A percentile compares a stretch with the other conserved stretches of the same genome.
These are phyloP conservation scores for Dentiscutata heterogama DNA, from an alignment of 371 early-diverging fungal species.

Conservation along the genomic window DNA sequence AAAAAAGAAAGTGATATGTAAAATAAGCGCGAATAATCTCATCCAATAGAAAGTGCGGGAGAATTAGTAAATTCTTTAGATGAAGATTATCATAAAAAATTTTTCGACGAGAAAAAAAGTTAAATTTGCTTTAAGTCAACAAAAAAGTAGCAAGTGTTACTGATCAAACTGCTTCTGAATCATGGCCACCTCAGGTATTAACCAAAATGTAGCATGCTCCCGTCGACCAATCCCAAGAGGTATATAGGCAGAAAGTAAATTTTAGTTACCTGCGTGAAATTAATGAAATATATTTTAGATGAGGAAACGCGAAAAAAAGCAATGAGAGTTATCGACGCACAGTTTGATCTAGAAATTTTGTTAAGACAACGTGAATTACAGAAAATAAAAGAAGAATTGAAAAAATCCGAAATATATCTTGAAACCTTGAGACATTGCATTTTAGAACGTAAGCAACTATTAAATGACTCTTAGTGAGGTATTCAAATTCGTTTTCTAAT, in stretches of 20 bases:
- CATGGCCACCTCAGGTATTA: too few relatives aligned
- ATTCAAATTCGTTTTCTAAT: not conserved
- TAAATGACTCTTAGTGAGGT: not conserved
- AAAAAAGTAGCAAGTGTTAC: too few relatives aligned
- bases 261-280: not conserved
- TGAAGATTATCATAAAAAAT: too few relatives aligned
- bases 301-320: slow-evolving; percentile 1
- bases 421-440: slow-evolving; percentile 37
- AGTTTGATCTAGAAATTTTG: slow-evolving; percentile 46
- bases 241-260: not conserved
- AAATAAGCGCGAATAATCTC: too few relatives aligned
- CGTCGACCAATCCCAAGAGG: slow-evolving; percentile 13
- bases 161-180: too few relatives aligned
- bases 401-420: slow-evolving; percentile 31
- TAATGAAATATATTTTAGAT: slow-evolving; percentile 3
- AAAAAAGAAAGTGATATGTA: too few relatives aligned
- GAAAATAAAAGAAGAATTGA: slow-evolving; percentile 37
- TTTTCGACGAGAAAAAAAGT: too few relatives aligned
- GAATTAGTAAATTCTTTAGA: too few relatives aligned
- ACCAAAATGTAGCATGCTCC: too few relatives aligned
- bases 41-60: too few relatives aligned
- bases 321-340: slow-evolving; percentile 26
- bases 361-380: slow-evolving; percentile 39
- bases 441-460: slow-evolving; percentile 32
- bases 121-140: too few relatives aligned